Evolutionary conservation across 2,329 filamentous ascomycete species (phyloP), one percentile per base, ranked within the genome.

Genomic region (Fusarium proliferatum): DNA sequence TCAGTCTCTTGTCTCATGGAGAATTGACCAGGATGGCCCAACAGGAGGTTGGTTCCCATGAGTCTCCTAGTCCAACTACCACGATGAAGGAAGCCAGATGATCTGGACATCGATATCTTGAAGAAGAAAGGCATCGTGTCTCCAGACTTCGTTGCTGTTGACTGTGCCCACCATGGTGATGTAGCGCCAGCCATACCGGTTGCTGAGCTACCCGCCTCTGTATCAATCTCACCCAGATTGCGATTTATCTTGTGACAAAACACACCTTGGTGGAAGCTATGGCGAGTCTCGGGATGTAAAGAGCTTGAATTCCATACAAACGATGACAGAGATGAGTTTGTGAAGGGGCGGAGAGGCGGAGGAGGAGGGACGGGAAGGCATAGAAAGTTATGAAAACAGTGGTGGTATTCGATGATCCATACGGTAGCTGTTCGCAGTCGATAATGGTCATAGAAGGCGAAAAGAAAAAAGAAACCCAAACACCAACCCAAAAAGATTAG

Each of bases 41-140:
- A 60, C 80, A 79, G 1, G 84, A 67, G 82, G 82, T 0, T 82
- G 82, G 64, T 86, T 81, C 2, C 80, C 80, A 79, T 17, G 74
- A 79, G 2, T 72, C 78, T 3, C 84, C 80, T 3, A 80, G 80
- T 1, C 84, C 84, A 13, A 82, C 70, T 6, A 84, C 71, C 4
- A 84, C 71, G 2, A 79, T 82, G 7, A 83, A 65, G 13, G 66
- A 53, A 62, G 16, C 19, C 49, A 5, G 43, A 59, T 26, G 60
- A 73, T 72, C 3, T 23, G 57, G 3, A 45, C 42, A 42, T 67
- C 59, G 64, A 77, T 64, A 10, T 28, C 17, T 16, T 72, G 71
- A 11, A 78, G 48, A 7, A 70, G 69, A 41, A 67, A 60, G 21
- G 63, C 71, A 5, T 74, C 66, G 3, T 67, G 63, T 4, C 76